Percentiles rank a stretch among this genome's conserved stretches.
Evolutionary conservation across 176 grass and related monocot species (phyloP).

Genomic region (Triticum dicoccoides): DNA sequence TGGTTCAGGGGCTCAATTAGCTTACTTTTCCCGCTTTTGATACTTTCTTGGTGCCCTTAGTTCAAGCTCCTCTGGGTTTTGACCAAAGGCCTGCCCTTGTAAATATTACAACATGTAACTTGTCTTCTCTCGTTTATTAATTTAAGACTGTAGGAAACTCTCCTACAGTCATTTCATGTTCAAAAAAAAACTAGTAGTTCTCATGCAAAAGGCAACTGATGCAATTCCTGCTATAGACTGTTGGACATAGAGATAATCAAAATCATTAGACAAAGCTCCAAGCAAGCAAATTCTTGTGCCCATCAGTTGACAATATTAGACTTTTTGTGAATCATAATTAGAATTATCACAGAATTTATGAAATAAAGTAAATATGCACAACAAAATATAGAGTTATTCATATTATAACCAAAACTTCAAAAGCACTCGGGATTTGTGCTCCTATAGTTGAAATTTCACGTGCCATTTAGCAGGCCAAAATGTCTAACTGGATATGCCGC

Average conservation of each 20-base stretch:
- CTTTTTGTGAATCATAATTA: background rate
- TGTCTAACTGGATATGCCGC: background rate
- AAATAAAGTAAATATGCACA: background rate
- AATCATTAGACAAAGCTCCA: background rate
- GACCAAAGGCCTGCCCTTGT: no score
- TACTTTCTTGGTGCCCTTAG: no score
- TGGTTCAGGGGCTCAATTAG: no score
- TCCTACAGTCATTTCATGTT: no score
- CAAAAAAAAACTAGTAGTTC: background rate
- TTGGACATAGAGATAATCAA: background rate
- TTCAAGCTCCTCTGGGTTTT: no score
- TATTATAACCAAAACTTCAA: conserved; percentile 22
- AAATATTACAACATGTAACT: no score
- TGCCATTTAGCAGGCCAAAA: background rate
- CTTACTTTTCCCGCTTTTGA: no score
- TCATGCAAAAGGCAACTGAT: background rate
- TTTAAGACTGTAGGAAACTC: no score
- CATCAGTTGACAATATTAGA: background rate
- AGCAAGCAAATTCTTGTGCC: background rate
- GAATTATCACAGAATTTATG: background rate
- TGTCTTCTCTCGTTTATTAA: no score
- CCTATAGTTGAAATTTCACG: background rate
- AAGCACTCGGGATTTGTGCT: background rate
- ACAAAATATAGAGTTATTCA: background rate
- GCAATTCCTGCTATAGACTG: background rate